A percentile compares a stretch with the other conserved stretches of the same genome.
Evolutionary conservation across 2,329 filamentous ascomycete species (phyloP).

Genomic region (Xylariaceae sp.): DNA sequence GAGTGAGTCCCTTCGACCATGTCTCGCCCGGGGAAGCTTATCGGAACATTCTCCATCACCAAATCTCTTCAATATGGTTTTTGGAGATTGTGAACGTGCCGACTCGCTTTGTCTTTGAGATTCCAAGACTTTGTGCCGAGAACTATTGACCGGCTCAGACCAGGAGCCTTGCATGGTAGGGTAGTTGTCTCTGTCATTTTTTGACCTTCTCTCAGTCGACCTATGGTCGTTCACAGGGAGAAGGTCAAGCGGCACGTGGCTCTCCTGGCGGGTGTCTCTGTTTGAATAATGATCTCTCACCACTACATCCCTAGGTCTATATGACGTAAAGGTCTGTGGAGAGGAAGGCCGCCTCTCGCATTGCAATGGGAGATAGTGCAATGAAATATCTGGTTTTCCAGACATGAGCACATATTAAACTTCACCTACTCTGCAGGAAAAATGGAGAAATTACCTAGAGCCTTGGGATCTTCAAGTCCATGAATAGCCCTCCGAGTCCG

Average conservation of each 20-base stretch:
- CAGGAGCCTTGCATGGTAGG: too few species aligned
- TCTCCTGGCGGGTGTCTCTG: neutral
- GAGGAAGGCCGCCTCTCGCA: constrained; percentile 6
- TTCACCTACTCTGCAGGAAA: constrained; percentile 3
- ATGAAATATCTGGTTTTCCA: constrained; percentile 7
- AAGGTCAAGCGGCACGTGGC: constrained; percentile 1
- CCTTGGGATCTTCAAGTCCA: constrained; percentile 2
- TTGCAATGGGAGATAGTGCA: constrained; percentile 2
- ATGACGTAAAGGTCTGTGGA: constrained; percentile 1
- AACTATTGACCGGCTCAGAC: too few species aligned
- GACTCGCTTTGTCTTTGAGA: neutral
- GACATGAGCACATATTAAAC: constrained; percentile 1
- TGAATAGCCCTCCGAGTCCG: constrained; percentile 1
- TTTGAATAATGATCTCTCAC: too few species aligned
- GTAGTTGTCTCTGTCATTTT: neutral
- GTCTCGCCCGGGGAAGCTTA: neutral
- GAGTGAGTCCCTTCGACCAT: constrained; percentile 4
- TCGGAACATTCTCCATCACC: neutral
- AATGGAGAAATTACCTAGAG: constrained; percentile 8
- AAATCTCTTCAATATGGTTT: too few species aligned
- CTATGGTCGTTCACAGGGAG: neutral
- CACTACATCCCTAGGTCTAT: too few species aligned
- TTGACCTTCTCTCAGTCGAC: neutral
- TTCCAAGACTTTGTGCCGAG: too few species aligned
- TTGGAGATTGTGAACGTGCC: constrained; percentile 2